Evolutionary conservation across 148 eudicot genomes (phyloP).

Genomic region (Selenicereus undatus): DNA sequence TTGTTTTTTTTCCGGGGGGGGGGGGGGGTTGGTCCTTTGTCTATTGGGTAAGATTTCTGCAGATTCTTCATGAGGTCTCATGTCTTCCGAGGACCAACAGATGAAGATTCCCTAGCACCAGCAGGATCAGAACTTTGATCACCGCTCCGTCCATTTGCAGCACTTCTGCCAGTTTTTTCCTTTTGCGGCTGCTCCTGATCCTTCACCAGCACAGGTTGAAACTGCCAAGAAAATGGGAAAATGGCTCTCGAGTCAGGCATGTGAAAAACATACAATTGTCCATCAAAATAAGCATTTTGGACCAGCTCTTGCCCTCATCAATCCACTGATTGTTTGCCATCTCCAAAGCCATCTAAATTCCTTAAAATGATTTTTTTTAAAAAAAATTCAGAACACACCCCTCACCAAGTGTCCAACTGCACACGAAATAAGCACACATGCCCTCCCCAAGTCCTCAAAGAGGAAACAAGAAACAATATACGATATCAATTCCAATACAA

Average conservation of each 20-base stretch:
- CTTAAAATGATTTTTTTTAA: not conserved
- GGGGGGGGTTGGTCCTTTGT: not conserved
- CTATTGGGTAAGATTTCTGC: not conserved
- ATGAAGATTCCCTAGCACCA: slow-evolving; percentile 32
- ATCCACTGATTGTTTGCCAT: not conserved
- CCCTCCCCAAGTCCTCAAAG: not conserved
- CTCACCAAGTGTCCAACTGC: not conserved
- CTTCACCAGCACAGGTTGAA: slow-evolving; percentile 82
- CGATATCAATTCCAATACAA: slow-evolving; percentile 20
- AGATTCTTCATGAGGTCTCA: slow-evolving; percentile 3
- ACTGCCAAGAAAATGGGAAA: slow-evolving; percentile 42
- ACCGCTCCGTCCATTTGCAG: slow-evolving; percentile 34
- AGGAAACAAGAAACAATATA: not conserved
- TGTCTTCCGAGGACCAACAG: slow-evolving; percentile 22
- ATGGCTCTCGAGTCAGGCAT: not conserved
- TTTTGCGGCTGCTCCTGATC: slow-evolving; percentile 46
- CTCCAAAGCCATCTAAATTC: not conserved
- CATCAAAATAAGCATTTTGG: slow-evolving; percentile 1
- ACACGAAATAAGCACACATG: not conserved
- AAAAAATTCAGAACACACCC: not conserved
- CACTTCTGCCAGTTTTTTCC: slow-evolving; percentile 31
- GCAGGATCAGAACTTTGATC: slow-evolving; percentile 27
- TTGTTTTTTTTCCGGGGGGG: not conserved
- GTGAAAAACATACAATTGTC: not conserved
- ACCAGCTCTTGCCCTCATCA: not conserved